These are phyloP conservation scores for Nakataea oryzae DNA, from an alignment of 2,329 filamentous ascomycete genomes.

Conservation along the genomic window DNA sequence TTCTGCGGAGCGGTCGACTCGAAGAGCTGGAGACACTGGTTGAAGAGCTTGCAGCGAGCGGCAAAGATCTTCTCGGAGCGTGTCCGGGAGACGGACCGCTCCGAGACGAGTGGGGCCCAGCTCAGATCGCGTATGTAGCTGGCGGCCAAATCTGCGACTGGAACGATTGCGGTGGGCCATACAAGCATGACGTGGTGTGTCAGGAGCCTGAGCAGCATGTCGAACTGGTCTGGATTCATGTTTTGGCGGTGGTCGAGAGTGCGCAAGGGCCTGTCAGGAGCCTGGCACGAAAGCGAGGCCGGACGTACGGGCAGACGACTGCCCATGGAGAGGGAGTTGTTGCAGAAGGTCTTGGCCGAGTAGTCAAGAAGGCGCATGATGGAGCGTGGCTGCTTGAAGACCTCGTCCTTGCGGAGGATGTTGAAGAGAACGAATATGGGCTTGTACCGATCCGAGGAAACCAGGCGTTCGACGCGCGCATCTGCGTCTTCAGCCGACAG, in stretches of 20 bases:
- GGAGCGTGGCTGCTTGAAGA: conserved; percentile 17
- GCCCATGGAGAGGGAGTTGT: conserved; percentile 10
- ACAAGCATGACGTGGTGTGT: conserved; percentile 15
- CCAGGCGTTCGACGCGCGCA: conserved; percentile 22
- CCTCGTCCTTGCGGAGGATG: conserved; percentile 22
- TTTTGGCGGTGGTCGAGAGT: conserved; percentile 9
- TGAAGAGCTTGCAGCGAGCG: conserved; percentile 24
- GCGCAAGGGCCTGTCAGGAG: not conserved
- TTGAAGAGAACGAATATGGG: conserved; percentile 28
- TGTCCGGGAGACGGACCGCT: not conserved
- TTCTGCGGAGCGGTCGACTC: conserved; percentile 20
- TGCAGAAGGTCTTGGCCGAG: conserved; percentile 14
- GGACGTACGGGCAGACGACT: conserved; percentile 16
- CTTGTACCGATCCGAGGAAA: conserved; percentile 20
- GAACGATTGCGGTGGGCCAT: conserved; percentile 19
- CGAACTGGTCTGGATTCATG: conserved; percentile 14
- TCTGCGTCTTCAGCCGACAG: conserved; percentile 23
- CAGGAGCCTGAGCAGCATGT: conserved; percentile 14
- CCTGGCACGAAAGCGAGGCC: conserved; percentile 9
- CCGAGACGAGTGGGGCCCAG: not conserved
- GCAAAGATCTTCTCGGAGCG: not conserved
- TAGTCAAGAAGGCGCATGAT: conserved; percentile 22
- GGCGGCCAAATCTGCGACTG: conserved; percentile 15
- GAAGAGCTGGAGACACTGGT: conserved; percentile 26
- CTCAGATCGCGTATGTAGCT: not conserved